Base-by-base conservation (phyloP, 768 basidiomycete species). In the Amanita molliuscula region DNA sequence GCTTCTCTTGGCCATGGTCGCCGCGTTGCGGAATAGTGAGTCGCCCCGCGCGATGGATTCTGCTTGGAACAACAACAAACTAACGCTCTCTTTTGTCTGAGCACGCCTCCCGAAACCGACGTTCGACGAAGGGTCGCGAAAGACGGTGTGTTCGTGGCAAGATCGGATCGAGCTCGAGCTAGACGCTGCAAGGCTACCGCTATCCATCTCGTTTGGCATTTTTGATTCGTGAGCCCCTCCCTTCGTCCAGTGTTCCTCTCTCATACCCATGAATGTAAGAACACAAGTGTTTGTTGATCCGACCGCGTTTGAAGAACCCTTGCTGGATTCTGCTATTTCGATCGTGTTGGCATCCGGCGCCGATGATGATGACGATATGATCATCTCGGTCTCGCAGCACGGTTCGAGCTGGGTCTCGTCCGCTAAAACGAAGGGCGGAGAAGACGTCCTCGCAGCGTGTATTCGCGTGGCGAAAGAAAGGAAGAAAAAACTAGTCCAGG, bases 271-370 rank as follows among this genome's bases (percentile, higher is more conserved):
- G 20, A 3, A 2, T 21, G 6, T 36, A 57, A 88, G 85, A 28
- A 75, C 76, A 44, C 70, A 77, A 21, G 62, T 94, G 8, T 68
- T 97, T 3, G 72, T 82, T 0, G 95, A 98, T 64, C 88, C 92
- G 0, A 86, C 90, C 0, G 73, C 90, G 1, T 96, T 95, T 62
- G 95, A 98, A 67, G 85, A 92, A 56, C 86, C 89, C 0, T 72
- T 96, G 6, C 76, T 93, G 47, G 80, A 86, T 11, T 82, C 88
- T 0, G 74, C 76, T 0, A 60, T 92, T 49, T 79, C 81, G 1
- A 63, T 93, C 29, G 67, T 84, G 1, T 53, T 88, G 4, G 78
- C 79, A 52, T 71, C 73, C 25, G 54, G 35, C 46, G 20, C 61
- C 1, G 73, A 71, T 11, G 66, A 70, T 6, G 62, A 48, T 15